phyloP scores from a whole-genome alignment of 129 eudicot genomes.

The Artemisia annua region DNA sequence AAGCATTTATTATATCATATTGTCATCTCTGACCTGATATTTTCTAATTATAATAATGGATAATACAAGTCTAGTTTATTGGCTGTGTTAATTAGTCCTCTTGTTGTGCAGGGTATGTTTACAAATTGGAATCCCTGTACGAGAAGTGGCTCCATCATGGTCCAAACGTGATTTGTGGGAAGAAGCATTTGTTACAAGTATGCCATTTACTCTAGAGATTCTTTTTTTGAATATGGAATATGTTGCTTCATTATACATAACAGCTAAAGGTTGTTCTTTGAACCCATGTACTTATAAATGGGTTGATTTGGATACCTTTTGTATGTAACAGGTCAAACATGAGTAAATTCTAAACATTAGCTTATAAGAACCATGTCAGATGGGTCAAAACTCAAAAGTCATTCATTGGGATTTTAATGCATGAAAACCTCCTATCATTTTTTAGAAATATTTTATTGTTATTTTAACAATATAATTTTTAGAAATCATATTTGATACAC shows the following conservation, averaged over 20 bases:
- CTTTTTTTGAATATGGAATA: too few relatives aligned
- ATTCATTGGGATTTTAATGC: not conserved
- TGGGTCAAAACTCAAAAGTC: not conserved
- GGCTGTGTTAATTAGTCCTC: not conserved
- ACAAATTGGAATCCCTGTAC: slow-evolving; percentile 62
- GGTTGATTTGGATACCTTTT: not conserved
- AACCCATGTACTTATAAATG: not conserved
- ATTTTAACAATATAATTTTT: not conserved
- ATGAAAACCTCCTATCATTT: not conserved
- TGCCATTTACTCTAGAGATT: slow-evolving; percentile 18
- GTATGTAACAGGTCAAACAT: not conserved
- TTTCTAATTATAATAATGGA: not conserved
- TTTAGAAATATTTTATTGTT: not conserved
- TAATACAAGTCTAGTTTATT: slow-evolving; percentile 3
- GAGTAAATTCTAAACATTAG: not conserved
- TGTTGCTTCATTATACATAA: too few relatives aligned
- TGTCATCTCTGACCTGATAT: not conserved
- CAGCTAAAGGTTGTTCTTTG: not conserved
- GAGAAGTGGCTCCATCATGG: slow-evolving; percentile 95
- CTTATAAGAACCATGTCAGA: not conserved
- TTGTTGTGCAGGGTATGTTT: slow-evolving; percentile 57
- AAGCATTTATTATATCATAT: not conserved
- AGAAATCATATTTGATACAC: not conserved
- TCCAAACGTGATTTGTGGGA: slow-evolving; percentile 62
- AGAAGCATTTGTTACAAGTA: slow-evolving; percentile 93